phyloP scores from a whole-genome alignment of 495 filamentous ascomycete genomes.

The Aspergillus homomorphus region DNA sequence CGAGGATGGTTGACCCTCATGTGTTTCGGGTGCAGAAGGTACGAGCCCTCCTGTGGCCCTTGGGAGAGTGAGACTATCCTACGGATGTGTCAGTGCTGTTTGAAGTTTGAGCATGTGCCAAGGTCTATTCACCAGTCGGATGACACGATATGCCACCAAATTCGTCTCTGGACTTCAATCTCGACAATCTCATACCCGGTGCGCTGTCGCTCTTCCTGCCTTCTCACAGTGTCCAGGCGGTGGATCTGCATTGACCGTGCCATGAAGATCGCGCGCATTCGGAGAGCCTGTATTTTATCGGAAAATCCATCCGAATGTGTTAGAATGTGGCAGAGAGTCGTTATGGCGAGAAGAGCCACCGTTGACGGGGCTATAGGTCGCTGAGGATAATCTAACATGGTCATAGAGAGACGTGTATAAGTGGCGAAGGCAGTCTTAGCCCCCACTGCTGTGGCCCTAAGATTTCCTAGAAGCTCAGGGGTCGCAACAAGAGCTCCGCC shows the following conservation, averaged over 20 bases:
- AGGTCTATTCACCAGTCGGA: conserved; percentile 28
- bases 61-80: conserved; percentile 29
- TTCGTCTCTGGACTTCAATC: conserved; percentile 29
- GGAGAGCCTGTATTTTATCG: conserved; percentile 21
- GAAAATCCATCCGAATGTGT: conserved; percentile 25
- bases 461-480: conserved; percentile 15
- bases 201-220: conserved; percentile 21
- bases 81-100: not conserved
- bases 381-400: conserved; percentile 24
- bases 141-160: conserved; percentile 35
- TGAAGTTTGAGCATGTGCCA: not conserved
- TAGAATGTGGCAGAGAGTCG: conserved; percentile 19
- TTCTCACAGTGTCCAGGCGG: conserved; percentile 25
- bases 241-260: conserved; percentile 27
- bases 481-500: conserved; percentile 25
- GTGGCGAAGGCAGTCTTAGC: conserved; percentile 21
- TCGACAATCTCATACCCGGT: conserved; percentile 29
- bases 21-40: conserved; percentile 28
- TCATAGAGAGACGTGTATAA: conserved; percentile 20
- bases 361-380: conserved; percentile 21
- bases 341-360: conserved; percentile 23
- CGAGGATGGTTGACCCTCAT: conserved; percentile 31
- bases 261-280: conserved; percentile 24
- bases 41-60: conserved; percentile 26
- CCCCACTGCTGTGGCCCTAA: conserved; percentile 22